These are phyloP conservation scores for Alnus glutinosa DNA, from an alignment of 306 rosid genomes.

Conservation along the genomic window DNA sequence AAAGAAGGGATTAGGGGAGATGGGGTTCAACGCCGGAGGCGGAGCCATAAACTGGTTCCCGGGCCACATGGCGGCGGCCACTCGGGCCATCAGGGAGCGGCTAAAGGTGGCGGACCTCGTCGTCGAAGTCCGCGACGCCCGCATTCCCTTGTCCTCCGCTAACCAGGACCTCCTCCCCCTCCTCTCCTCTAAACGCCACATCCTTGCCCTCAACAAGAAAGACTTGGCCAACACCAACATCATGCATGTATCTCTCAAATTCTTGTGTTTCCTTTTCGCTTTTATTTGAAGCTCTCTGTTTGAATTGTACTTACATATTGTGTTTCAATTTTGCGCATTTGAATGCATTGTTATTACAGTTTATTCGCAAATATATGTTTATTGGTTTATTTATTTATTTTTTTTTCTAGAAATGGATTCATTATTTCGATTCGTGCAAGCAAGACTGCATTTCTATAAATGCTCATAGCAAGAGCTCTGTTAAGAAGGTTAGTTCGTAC, in stretches of 20 bases:
- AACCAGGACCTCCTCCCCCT: constrained; percentile 66
- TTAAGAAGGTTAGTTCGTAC: constrained; percentile 47
- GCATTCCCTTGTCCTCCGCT: constrained; percentile 80
- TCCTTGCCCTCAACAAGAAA: constrained; percentile 78
- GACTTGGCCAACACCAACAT: constrained; percentile 89
- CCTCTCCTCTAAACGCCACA: constrained; percentile 67
- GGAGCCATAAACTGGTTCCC: constrained; percentile 90
- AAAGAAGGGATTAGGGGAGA: constrained; percentile 80
- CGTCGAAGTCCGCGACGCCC: constrained; percentile 83
- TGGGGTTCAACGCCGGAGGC: constrained; percentile 68
- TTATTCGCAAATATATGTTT: not conserved
- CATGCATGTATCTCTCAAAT: constrained; percentile 53
- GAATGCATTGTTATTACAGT: not conserved
- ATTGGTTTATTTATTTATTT: not conserved
- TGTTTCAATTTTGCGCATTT: not conserved
- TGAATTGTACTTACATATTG: too few relatives aligned
- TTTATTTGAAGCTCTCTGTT: too few relatives aligned
- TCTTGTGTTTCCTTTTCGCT: not conserved
- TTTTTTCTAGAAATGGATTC: constrained; percentile 68
- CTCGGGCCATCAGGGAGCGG: constrained; percentile 70
- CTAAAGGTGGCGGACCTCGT: constrained; percentile 82
- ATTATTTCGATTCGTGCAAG: constrained; percentile 56
- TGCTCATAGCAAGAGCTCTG: constrained; percentile 84
- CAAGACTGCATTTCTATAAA: constrained; percentile 73
- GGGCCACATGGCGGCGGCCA: constrained; percentile 95